Percentiles rank a stretch among this genome's conserved stretches.
Evolutionary conservation across 78 protist species (phyloP).

Genomic region (Cavenderia fasciculata): DNA sequence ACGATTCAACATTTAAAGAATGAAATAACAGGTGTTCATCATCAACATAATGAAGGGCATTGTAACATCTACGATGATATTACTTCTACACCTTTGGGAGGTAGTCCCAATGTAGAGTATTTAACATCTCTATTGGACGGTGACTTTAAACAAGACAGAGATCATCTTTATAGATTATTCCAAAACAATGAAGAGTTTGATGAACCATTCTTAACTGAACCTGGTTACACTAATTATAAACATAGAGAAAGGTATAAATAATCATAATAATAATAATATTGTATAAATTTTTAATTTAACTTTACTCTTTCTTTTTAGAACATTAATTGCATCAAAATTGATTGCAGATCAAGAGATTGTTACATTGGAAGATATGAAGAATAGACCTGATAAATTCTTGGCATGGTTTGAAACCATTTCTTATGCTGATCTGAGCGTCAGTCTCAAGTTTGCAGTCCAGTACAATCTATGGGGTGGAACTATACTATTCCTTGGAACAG

Average conservation of each 20-base stretch:
- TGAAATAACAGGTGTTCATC: too few relatives aligned
- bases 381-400: constrained; percentile 47
- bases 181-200: constrained; percentile 27
- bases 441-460: constrained; percentile 70
- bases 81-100: too few relatives aligned
- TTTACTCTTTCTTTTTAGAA: too few relatives aligned
- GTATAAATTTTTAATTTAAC: neutral
- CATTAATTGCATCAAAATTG: neutral
- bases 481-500: constrained; percentile 52
- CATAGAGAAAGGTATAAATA: constrained; percentile 29
- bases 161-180: constrained; percentile 7
- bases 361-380: neutral
- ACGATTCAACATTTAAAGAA: too few relatives aligned
- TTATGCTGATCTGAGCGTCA: constrained; percentile 32
- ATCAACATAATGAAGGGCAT: too few relatives aligned
- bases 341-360: neutral
- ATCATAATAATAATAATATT: constrained; percentile 16
- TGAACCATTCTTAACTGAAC: constrained; percentile 10
- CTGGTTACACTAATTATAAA: neutral
- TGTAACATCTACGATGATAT: too few relatives aligned
- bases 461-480: constrained; percentile 77
- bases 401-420: constrained; percentile 66
- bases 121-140: constrained; percentile 42
- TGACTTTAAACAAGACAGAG: constrained; percentile 21
- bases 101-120: constrained; percentile 13